Percentiles rank a stretch among this genome's conserved stretches.
phyloP scores from a whole-genome alignment of 768 basidiomycete genomes.

The Boletus vinaceobasis region DNA sequence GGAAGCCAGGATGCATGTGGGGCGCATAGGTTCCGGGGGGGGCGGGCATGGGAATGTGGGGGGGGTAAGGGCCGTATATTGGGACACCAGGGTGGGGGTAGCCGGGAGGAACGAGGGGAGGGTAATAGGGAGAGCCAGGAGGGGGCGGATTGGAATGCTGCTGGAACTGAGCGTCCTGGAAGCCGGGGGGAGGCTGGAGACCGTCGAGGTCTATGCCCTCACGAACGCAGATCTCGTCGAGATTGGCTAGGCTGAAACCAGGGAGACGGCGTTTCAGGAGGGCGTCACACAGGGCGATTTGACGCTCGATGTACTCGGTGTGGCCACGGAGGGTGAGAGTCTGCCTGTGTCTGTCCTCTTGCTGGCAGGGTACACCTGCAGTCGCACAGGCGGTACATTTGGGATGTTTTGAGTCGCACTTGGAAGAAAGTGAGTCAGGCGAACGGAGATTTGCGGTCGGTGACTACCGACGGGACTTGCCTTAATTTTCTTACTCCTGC shows the following conservation, averaged over 20 bases:
- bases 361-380: conserved; percentile 75
- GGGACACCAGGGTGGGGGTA: conserved; percentile 40
- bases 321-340: conserved; percentile 82
- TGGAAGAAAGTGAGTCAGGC: conserved; percentile 36
- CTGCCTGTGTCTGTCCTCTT: conserved; percentile 86
- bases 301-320: conserved; percentile 77
- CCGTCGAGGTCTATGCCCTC: conserved; percentile 60
- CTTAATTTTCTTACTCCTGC: conserved; percentile 97
- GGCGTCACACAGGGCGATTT: conserved; percentile 73
- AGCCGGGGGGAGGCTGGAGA: conserved; percentile 27
- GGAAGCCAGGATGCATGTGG: conserved; percentile 60
- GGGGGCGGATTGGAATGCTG: conserved; percentile 24
- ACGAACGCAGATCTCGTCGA: conserved; percentile 61
- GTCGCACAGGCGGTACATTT: conserved; percentile 82
- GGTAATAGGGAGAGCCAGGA: conserved; percentile 31
- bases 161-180: conserved; percentile 35
- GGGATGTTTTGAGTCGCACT: conserved; percentile 92
- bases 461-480: conserved; percentile 63
- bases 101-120: conserved; percentile 40
- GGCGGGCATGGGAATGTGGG: conserved; percentile 40
- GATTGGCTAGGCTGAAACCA: conserved; percentile 59
- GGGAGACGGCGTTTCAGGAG: conserved; percentile 73
- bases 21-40: conserved; percentile 48
- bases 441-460: conserved; percentile 82
- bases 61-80: conserved; percentile 43